These are phyloP conservation scores for Marasmius oreades DNA, from an alignment of 1,284 basidiomycete genomes.

Conservation along the genomic window DNA sequence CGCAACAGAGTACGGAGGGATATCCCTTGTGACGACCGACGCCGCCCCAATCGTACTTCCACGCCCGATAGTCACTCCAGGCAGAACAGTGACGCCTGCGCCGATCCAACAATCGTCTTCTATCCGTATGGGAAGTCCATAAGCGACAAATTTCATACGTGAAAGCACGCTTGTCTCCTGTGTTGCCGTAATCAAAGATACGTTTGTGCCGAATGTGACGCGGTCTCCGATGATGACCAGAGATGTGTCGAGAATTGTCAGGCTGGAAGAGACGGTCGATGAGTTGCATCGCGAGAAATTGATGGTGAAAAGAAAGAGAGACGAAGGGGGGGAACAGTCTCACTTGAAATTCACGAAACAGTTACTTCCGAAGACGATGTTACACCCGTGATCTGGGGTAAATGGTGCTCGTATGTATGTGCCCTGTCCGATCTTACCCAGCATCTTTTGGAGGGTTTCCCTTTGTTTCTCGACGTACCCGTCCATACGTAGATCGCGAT, in stretches of 20 bases:
- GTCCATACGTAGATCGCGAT: background rate
- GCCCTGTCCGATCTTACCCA: background rate
- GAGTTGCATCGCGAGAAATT: too few relatives aligned
- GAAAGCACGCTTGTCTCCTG: background rate
- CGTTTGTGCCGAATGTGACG: constrained; percentile 10
- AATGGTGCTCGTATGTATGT: background rate
- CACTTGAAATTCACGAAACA: background rate
- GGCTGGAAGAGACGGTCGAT: background rate
- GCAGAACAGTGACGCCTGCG: constrained; percentile 15
- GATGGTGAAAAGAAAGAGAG: too few relatives aligned
- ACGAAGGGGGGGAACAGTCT: background rate
- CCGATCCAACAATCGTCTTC: constrained; percentile 23
- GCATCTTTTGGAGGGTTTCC: background rate
- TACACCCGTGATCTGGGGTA: background rate
- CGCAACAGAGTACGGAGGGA: constrained; percentile 9
- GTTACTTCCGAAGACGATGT: background rate
- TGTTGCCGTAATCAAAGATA: background rate
- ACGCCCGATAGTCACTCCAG: constrained; percentile 20
- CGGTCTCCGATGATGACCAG: constrained; percentile 17
- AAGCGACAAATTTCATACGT: constrained; percentile 6
- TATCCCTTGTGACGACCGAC: constrained; percentile 19
- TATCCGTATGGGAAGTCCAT: constrained; percentile 13
- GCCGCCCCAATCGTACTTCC: constrained; percentile 20
- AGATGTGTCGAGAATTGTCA: constrained; percentile 15
- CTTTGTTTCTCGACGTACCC: background rate